Percentiles rank a stretch among this genome's conserved stretches.
These are phyloP conservation scores for Exophiala sp. DNA, from an alignment of 2,329 filamentous ascomycete genomes.

Conservation along the genomic window DNA sequence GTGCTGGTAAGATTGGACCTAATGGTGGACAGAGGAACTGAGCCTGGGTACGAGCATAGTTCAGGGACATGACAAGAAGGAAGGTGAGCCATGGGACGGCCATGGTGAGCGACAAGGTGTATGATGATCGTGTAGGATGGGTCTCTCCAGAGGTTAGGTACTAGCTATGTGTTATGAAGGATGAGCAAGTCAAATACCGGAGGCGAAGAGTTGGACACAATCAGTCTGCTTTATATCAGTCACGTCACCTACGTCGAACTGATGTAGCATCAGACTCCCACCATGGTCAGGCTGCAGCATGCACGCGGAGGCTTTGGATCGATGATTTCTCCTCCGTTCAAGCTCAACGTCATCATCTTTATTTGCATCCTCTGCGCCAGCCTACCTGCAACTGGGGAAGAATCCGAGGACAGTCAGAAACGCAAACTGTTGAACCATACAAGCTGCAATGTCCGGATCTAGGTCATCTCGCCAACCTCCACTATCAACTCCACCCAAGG, in stretches of 20 bases:
- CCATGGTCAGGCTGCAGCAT: background rate
- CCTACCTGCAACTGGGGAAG: background rate
- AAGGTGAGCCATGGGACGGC: background rate
- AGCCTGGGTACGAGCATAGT: background rate
- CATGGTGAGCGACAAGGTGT: background rate
- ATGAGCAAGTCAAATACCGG: background rate
- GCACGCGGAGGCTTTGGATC: background rate
- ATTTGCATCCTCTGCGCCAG: background rate
- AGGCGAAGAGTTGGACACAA: background rate
- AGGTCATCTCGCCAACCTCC: no score
- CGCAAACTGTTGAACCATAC: no score
- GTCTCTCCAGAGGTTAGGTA: no score
- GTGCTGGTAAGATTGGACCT: background rate
- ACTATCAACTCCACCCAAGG: no score
- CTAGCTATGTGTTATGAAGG: background rate
- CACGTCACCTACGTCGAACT: background rate
- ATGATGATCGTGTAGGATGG: background rate
- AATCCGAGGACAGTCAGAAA: background rate
- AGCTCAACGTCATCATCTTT: background rate
- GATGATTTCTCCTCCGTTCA: background rate
- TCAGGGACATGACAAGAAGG: background rate
- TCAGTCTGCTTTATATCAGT: constrained; percentile 4
- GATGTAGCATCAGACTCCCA: background rate
- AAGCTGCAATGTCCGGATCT: no score
- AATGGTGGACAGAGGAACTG: constrained; percentile 2